These are phyloP conservation scores for Starmerella tilneyi DNA, from an alignment of 805 yeast genomes.

Conservation along the genomic window DNA sequence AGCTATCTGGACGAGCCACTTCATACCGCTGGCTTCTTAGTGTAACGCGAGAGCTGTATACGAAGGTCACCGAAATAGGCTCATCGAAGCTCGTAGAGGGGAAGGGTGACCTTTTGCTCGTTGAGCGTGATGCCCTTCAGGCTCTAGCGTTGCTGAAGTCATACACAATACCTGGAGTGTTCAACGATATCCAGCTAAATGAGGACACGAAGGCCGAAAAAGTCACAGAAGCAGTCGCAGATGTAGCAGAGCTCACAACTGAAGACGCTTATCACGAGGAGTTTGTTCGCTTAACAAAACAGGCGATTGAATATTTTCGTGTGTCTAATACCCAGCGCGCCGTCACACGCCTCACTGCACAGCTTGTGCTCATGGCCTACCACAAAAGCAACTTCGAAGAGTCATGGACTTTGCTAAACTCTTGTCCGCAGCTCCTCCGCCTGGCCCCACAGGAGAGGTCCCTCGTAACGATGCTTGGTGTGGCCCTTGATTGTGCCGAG, in stretches of 20 bases:
- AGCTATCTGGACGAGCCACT: slow-evolving; percentile 18
- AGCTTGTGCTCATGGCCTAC: slow-evolving; percentile 56
- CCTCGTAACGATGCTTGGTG: slow-evolving; percentile 46
- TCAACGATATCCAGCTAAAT: slow-evolving; percentile 27
- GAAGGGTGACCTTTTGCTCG: slow-evolving; percentile 36
- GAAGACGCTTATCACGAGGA: slow-evolving; percentile 33
- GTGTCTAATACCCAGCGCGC: slow-evolving; percentile 49
- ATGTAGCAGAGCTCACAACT: slow-evolving; percentile 28
- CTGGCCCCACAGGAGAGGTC: slow-evolving; percentile 1
- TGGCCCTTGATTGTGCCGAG: slow-evolving; percentile 56
- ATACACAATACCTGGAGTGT: slow-evolving; percentile 28
- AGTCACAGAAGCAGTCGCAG: slow-evolving; percentile 4
- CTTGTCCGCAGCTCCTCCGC: slow-evolving; percentile 4
- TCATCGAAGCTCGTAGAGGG: slow-evolving; percentile 29
- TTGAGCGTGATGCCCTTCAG: slow-evolving; percentile 34
- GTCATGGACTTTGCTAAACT: slow-evolving; percentile 47
- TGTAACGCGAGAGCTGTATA: slow-evolving; percentile 37
- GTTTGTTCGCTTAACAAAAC: slow-evolving; percentile 47
- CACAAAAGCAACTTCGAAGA: slow-evolving; percentile 48
- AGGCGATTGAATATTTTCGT: slow-evolving; percentile 45
- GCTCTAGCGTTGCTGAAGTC: slow-evolving; percentile 26
- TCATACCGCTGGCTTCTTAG: slow-evolving; percentile 32
- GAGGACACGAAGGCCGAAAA: slow-evolving; percentile 11
- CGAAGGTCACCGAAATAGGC: slow-evolving; percentile 25
- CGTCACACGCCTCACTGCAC: slow-evolving; percentile 64